Evolutionary conservation across 306 rosid genomes (phyloP), one percentile per base, ranked within the genome.

Genomic region (Quercus wislizeni): DNA sequence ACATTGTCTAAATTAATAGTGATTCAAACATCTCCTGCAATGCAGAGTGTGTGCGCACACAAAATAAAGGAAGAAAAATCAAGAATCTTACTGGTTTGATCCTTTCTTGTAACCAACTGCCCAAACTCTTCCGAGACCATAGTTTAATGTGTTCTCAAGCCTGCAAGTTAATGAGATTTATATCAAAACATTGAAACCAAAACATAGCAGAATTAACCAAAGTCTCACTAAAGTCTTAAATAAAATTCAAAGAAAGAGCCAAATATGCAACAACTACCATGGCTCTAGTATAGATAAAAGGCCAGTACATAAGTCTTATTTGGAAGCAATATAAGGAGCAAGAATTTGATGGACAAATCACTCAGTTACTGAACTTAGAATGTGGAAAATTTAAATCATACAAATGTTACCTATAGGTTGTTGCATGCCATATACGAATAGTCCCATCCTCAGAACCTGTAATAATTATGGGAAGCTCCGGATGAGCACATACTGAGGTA

Each of bases 401-500:
- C 19, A 17, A 28, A 9, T 7, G 64, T 76, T 55, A 80, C 87
- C 74, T 65, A 59, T 63, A 78, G 68, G 82, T 83, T 52, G 72
- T 28, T 56, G 87, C 61, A 71, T 81, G 58, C 85, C 82, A 86
- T n/a, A 86, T 27, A 19, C 70, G 58, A 38, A 81, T 51, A 11
- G 76, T 81, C 27, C 63, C 85, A 59, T 86, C 90, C 81, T 86
- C 85, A 18, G 87, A 86, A 52, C 81, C 83, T 14, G 87, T 83
- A 28, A 86, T 74, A 43, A 83, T 65, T 54, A 77, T 80, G 28
- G 89, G 81, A 74, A 83, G 76, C 77, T 86, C 89, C 4, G 83
- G 85, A 83, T 79, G 86, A 54, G 67, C 81, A 80, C 83, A 79
- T 6, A 69, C 57, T 31, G 69, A 61, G 12, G 89, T 72, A 2